Base-by-base conservation (phyloP, 2,329 filamentous ascomycete species). In the Verticillium nubilum region DNA sequence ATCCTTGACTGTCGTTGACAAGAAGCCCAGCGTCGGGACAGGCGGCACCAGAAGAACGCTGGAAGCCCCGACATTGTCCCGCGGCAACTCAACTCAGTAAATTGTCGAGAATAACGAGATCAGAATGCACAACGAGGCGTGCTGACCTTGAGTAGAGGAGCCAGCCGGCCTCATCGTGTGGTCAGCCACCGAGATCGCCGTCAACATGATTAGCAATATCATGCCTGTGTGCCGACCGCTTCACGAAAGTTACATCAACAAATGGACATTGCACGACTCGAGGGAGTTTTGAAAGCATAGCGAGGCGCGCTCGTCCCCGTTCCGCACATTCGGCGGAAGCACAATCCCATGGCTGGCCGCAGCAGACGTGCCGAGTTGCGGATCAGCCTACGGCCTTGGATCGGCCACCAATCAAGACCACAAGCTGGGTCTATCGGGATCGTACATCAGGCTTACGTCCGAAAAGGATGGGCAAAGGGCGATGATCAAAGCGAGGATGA, bases 121-220 rank as follows among this genome's bases (percentile, higher is more conserved):
- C 47, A 25, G 7, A 13, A n/a, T 25, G 25, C 19, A 17, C 6
- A 52, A 13, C 15, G 9, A 23, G 9, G 6, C 2, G 6, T 52
- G 7, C 9, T 27, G 9, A 52, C 25, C 23, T 13, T 5, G 2
- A 66, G 25, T 54, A 73, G 72, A 70, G 58, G 72, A 73, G 28
- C 73, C 71, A 6, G 72, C 74, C 2, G 66, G 65, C 0, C 66
- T 74, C 17, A 72, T 74, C 4, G 66, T 72, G 7, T 78, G 75
- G 75, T 70, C 72, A 0, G 73, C 72, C 0, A 73, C 73, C 27
- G 75, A 78, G 53, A 68, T 74, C 9, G 66, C 73, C 2, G 71
- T 74, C 2, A 72, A 73, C 9, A 72, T 78, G 68, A 66, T 77
- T 19, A 76, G 74, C 65, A 72, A 75, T 25, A 72, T 71, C 5